These are phyloP conservation scores for Cladophialophora exuberans DNA, from an alignment of 2,329 filamentous ascomycete genomes.

Conservation along the genomic window DNA sequence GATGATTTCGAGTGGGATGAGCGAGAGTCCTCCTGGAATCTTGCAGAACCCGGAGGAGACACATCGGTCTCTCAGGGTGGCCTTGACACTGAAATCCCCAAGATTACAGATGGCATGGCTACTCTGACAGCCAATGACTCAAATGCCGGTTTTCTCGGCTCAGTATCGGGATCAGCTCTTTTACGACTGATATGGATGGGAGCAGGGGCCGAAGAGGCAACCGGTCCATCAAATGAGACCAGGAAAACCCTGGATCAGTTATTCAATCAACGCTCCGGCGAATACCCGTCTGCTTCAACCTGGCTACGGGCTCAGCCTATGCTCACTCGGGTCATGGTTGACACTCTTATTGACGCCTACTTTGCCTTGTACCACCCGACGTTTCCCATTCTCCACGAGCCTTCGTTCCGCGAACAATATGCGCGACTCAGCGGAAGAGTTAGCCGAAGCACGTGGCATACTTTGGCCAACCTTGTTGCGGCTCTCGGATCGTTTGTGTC, in stretches of 20 bases:
- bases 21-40: constrained; percentile 23
- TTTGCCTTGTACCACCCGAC: constrained; percentile 62
- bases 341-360: constrained; percentile 46
- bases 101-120: constrained; percentile 29
- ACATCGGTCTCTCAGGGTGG: background rate
- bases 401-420: constrained; percentile 48
- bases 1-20: constrained; percentile 32
- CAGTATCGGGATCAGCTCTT: constrained; percentile 28
- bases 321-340: constrained; percentile 24
- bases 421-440: constrained; percentile 32
- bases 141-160: constrained; percentile 27
- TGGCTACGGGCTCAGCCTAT: constrained; percentile 24
- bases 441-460: constrained; percentile 23
- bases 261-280: constrained; percentile 13
- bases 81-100: constrained; percentile 21
- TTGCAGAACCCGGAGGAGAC: constrained; percentile 10
- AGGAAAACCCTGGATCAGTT: constrained; percentile 18
- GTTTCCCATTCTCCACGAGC: constrained; percentile 58
- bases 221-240: constrained; percentile 4
- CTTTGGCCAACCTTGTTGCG: constrained; percentile 25
- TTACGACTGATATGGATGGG: constrained; percentile 28
- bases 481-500: constrained; percentile 28
- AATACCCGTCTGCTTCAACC: constrained; percentile 4
- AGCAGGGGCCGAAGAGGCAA: constrained; percentile 1
- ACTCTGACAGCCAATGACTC: constrained; percentile 28